A percentile compares a stretch with the other conserved stretches of the same genome.
These are phyloP conservation scores for Camelina laxa DNA, from an alignment of 345 rosid species.

Conservation along the genomic window DNA sequence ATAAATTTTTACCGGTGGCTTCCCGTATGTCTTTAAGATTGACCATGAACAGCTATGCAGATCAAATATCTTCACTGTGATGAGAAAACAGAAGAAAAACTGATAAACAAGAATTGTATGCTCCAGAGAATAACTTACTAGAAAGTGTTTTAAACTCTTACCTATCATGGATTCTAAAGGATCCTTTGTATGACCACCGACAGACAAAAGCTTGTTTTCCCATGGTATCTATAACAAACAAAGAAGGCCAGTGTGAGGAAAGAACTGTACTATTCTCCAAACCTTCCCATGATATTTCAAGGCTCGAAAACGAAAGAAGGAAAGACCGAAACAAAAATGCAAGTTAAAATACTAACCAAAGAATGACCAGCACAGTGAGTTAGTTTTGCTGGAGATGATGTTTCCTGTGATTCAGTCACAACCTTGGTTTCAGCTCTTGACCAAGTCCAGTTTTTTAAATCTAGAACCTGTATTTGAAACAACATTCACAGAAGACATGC, in stretches of 20 bases:
- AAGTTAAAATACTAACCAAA: constrained; percentile 61
- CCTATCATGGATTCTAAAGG: constrained; percentile 82
- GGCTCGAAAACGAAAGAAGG: constrained; percentile 25
- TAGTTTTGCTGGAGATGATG: constrained; percentile 51
- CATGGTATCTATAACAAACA: constrained; percentile 70
- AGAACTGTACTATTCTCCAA: background rate
- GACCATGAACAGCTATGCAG: constrained; percentile 76
- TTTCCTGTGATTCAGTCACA: constrained; percentile 60
- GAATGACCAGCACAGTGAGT: constrained; percentile 95
- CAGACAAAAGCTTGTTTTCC: constrained; percentile 81
- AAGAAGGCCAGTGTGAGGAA: constrained; percentile 32
- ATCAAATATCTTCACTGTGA: constrained; percentile 86
- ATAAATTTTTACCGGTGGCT: constrained; percentile 72
- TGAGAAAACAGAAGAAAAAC: constrained; percentile 31
- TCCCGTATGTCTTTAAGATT: constrained; percentile 81
- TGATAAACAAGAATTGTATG: constrained; percentile 12
- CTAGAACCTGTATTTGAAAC: constrained; percentile 68
- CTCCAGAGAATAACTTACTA: constrained; percentile 2
- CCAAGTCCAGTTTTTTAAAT: constrained; percentile 94
- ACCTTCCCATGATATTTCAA: constrained; percentile 22
- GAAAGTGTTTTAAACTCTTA: constrained; percentile 32
- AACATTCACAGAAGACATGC: constrained; percentile 34
- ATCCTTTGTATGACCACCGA: constrained; percentile 90
- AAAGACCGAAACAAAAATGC: background rate
- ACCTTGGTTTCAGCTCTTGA: constrained; percentile 75